These are phyloP conservation scores for Pezicula carpinea DNA, from an alignment of 2,329 filamentous ascomycete species.

Conservation along the genomic window DNA sequence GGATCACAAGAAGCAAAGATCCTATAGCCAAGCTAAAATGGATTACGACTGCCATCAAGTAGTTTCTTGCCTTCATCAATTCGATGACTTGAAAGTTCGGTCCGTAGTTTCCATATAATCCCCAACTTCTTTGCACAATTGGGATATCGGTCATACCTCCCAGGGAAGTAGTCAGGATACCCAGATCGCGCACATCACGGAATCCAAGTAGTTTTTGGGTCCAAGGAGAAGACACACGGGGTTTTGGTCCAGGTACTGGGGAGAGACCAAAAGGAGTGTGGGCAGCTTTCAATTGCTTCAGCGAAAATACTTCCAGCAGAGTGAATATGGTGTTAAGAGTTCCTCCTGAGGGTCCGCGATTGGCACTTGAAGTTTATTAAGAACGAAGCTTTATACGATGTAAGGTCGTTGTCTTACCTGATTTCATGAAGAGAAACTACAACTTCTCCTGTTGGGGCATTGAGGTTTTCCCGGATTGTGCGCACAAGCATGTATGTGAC, in stretches of 20 bases:
- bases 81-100: constrained; percentile 56
- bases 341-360: constrained; percentile 51
- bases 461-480: constrained; percentile 44
- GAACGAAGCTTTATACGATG: neutral
- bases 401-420: constrained; percentile 26
- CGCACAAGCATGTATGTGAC: constrained; percentile 35
- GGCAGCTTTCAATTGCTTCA: constrained; percentile 42
- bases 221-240: constrained; percentile 30
- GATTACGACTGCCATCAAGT: constrained; percentile 43
- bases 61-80: constrained; percentile 46
- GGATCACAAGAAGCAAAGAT: constrained; percentile 32
- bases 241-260: constrained; percentile 39
- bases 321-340: constrained; percentile 64
- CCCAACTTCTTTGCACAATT: constrained; percentile 59
- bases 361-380: constrained; percentile 13
- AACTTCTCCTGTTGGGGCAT: constrained; percentile 47
- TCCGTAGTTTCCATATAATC: constrained; percentile 51
- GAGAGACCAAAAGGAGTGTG: constrained; percentile 51
- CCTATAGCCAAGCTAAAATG: constrained; percentile 45
- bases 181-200: constrained; percentile 44
- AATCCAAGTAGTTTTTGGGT: constrained; percentile 46
- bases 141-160: constrained; percentile 45
- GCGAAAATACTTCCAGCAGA: constrained; percentile 47
- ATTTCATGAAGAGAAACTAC: constrained; percentile 44
- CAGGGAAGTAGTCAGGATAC: constrained; percentile 50